Conservation (phyloP, 164 flowering plant genomes). For the Kalanchoe fedtschenkoi region DNA sequence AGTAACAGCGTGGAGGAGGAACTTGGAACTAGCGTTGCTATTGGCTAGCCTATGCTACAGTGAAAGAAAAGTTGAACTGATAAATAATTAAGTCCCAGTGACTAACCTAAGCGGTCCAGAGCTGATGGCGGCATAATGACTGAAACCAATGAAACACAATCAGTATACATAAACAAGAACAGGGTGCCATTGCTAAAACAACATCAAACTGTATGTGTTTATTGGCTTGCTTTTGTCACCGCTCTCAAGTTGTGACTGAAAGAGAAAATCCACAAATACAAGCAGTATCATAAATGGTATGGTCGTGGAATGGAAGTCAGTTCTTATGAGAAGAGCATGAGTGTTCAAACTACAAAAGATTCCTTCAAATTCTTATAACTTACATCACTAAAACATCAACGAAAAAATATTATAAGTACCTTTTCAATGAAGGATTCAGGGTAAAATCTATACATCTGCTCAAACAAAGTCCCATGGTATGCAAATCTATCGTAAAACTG, state of each 20-base stretch:
- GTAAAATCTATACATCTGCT: background rate
- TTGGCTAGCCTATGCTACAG: background rate
- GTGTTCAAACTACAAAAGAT: background rate
- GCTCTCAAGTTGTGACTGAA: slow-evolving; percentile 65
- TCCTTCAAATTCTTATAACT: background rate
- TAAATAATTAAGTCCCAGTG: background rate
- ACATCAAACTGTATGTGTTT: background rate
- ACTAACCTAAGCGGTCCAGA: background rate
- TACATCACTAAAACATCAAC: background rate
- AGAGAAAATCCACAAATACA: background rate
- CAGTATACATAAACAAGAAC: background rate
- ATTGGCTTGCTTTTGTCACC: slow-evolving; percentile 66
- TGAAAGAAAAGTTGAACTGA: background rate
- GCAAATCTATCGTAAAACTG: background rate
- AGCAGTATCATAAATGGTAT: background rate
- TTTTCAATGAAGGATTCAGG: background rate
- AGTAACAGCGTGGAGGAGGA: no score
- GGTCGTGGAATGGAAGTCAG: background rate
- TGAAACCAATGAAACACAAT: slow-evolving; percentile 7
- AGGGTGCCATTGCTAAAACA: background rate
- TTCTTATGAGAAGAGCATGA: background rate
- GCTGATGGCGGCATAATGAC: background rate
- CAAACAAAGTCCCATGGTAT: background rate
- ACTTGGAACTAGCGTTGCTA: no score
- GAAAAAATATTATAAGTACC: background rate